A percentile compares a stretch with the other conserved stretches of the same genome.
phyloP scores from a whole-genome alignment of 2,329 filamentous ascomycete genomes.

The Aspergillus unguis region DNA sequence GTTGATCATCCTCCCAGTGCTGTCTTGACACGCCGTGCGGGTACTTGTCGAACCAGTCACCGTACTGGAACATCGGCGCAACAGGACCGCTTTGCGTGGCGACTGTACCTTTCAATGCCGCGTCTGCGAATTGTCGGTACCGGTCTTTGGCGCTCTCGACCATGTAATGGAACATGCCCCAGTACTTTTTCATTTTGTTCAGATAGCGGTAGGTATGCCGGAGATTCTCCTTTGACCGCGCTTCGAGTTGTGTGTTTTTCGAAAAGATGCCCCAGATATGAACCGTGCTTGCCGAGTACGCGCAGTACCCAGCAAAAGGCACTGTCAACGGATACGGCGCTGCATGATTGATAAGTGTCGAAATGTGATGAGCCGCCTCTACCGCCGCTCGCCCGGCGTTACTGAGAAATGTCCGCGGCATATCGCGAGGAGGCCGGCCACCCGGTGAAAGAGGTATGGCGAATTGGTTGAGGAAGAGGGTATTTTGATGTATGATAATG shows the following conservation, averaged over 20 bases:
- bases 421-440: constrained; percentile 62
- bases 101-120: constrained; percentile 63
- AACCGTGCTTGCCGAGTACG: constrained; percentile 89
- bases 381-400: constrained; percentile 73
- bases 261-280: constrained; percentile 91
- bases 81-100: constrained; percentile 39
- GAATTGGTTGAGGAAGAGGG: constrained; percentile 85
- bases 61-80: constrained; percentile 81
- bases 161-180: constrained; percentile 98
- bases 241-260: constrained; percentile 71
- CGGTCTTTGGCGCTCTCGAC: constrained; percentile 87
- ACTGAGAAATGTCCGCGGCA: constrained; percentile 73
- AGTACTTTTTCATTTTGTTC: constrained; percentile 92
- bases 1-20: constrained; percentile 74
- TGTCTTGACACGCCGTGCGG: constrained; percentile 83
- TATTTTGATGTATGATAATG: constrained; percentile 82
- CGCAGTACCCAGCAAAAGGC: constrained; percentile 91
- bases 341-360: constrained; percentile 74
- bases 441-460: constrained; percentile 68
- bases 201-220: constrained; percentile 86
- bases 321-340: constrained; percentile 78
- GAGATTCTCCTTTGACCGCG: constrained; percentile 76
- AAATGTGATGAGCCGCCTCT: constrained; percentile 81
- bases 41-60: constrained; percentile 95
- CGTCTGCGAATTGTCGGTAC: constrained; percentile 80